These are phyloP conservation scores for Thelonectria rubi DNA, from an alignment of 2,329 filamentous ascomycete genomes.

Conservation along the genomic window DNA sequence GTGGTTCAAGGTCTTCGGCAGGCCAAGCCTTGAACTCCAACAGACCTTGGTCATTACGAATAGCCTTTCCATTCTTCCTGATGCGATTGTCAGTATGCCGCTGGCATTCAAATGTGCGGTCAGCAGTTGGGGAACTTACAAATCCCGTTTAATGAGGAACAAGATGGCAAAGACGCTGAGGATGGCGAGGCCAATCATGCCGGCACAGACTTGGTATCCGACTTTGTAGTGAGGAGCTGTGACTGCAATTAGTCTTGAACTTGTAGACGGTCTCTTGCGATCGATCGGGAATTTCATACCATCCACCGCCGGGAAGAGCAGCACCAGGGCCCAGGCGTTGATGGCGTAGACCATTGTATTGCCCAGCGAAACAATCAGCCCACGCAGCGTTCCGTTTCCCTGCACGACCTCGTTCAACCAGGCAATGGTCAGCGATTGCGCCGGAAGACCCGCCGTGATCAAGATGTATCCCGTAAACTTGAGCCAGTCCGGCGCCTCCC, in stretches of 20 bases:
- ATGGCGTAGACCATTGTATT: conserved; percentile 28
- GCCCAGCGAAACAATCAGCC: conserved; percentile 22
- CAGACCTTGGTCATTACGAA: conserved; percentile 16
- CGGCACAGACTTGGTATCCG: conserved; percentile 22
- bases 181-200: conserved; percentile 21
- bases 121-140: conserved; percentile 18
- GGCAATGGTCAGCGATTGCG: conserved; percentile 22
- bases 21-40: conserved; percentile 28
- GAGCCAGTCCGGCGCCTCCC: conserved; percentile 20
- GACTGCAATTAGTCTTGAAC: background rate
- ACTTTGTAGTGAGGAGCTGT: conserved; percentile 22
- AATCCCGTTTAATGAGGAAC: conserved; percentile 16
- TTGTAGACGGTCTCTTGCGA: background rate
- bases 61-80: conserved; percentile 18
- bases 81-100: background rate
- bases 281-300: conserved; percentile 7
- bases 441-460: conserved; percentile 23
- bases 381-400: conserved; percentile 21
- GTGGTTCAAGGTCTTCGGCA: background rate
- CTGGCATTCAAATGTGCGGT: background rate
- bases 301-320: conserved; percentile 23
- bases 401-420: conserved; percentile 27
- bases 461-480: conserved; percentile 27
- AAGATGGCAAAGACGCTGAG: conserved; percentile 16
- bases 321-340: conserved; percentile 23